Evolutionary conservation across 352 stramenopile species (phyloP).

Genomic region (Phytophthora megakarya): DNA sequence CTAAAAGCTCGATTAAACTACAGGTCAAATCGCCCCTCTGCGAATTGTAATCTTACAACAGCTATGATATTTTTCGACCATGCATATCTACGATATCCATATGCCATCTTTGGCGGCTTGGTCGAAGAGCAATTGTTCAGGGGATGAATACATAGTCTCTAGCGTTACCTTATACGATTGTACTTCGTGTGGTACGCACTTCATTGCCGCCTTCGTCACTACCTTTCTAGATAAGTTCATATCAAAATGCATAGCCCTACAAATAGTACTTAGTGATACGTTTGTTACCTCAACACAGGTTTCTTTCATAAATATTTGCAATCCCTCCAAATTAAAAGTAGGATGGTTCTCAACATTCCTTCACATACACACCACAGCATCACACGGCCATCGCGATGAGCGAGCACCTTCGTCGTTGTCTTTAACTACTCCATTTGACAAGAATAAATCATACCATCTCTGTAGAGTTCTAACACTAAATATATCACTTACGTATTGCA

Average conservation of each 20-base stretch:
- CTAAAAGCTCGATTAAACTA: neutral
- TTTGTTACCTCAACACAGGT: slow-evolving; percentile 8
- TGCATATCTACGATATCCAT: slow-evolving; percentile 16
- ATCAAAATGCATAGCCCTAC: slow-evolving; percentile 22
- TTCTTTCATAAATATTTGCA: slow-evolving; percentile 10
- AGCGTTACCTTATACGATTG: slow-evolving; percentile 18
- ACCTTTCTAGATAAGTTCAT: slow-evolving; percentile 18
- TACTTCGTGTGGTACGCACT: slow-evolving; percentile 12
- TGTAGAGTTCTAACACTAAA: slow-evolving; percentile 6
- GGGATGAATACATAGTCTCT: slow-evolving; percentile 20
- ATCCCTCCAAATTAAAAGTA: slow-evolving; percentile 21
- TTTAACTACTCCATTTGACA: slow-evolving; percentile 2
- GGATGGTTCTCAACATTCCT: slow-evolving; percentile 4
- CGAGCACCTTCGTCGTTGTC: neutral
- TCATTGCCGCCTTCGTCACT: slow-evolving; percentile 14
- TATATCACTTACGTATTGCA: slow-evolving; percentile 18
- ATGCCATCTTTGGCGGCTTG: slow-evolving; percentile 20
- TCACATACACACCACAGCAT: slow-evolving; percentile 1
- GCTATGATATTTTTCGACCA: slow-evolving; percentile 18
- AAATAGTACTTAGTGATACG: slow-evolving; percentile 14
- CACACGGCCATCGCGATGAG: slow-evolving; percentile 3
- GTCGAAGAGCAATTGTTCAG: slow-evolving; percentile 24
- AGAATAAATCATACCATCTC: slow-evolving; percentile 9
- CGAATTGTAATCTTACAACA: slow-evolving; percentile 14
- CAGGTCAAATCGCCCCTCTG: neutral